phyloP scores from a whole-genome alignment of 148 eudicot species.

The Vaccinium darrowii region DNA sequence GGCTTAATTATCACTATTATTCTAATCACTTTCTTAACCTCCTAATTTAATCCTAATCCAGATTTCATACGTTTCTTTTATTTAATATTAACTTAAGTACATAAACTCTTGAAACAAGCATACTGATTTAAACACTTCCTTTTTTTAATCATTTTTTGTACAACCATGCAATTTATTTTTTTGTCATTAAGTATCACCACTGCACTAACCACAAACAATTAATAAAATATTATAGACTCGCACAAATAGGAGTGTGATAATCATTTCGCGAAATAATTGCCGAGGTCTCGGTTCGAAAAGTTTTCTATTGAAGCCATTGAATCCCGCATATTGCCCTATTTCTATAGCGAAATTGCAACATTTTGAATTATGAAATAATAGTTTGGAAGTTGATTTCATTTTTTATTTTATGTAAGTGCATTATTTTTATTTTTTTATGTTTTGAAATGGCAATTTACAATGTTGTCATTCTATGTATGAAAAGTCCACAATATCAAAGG shows the following conservation, averaged over 20 bases:
- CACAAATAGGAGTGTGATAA: no score
- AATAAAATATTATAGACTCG: no score
- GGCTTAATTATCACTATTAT: constrained; percentile 33
- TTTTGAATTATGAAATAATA: no score
- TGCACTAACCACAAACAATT: not conserved
- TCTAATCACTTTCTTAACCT: not conserved
- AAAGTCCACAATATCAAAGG: no score
- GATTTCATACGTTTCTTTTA: constrained; percentile 3
- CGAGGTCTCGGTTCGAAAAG: no score
- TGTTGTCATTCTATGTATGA: no score
- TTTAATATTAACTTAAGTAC: not conserved
- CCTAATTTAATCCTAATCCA: constrained; percentile 13
- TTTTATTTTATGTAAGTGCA: no score
- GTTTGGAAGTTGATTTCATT: no score
- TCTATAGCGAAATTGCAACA: no score
- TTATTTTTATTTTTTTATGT: no score
- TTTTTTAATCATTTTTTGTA: no score
- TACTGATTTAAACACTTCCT: not conserved
- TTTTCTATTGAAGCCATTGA: not conserved
- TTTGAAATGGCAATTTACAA: no score
- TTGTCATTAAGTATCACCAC: not conserved
- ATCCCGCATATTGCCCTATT: not conserved
- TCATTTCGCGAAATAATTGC: not conserved
- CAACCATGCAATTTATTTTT: not conserved
- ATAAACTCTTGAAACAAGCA: not conserved